phyloP scores from a whole-genome alignment of 495 filamentous ascomycete genomes.

The Aspergillus sclerotiicarbonarius region DNA sequence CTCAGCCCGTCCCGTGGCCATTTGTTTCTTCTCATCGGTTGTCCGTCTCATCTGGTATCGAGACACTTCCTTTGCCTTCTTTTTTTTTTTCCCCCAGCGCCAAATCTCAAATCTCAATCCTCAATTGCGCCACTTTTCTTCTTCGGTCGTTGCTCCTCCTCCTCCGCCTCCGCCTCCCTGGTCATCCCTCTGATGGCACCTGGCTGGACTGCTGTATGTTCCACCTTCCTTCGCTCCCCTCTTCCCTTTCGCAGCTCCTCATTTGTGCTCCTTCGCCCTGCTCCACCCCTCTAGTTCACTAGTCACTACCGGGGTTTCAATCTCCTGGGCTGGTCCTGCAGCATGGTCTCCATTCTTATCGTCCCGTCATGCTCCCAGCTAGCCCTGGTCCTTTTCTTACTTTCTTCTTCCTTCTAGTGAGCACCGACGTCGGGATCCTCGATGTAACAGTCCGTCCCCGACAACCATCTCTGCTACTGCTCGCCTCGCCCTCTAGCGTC shows the following conservation, averaged over 20 bases:
- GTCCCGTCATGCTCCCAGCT: slow-evolving; percentile 16
- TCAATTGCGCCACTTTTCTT: slow-evolving; percentile 2
- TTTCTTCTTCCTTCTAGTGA: slow-evolving; percentile 26
- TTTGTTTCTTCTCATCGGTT: slow-evolving; percentile 8
- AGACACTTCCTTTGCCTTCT: background rate
- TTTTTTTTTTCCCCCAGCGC: slow-evolving; percentile 2
- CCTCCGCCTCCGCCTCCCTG: slow-evolving; percentile 13
- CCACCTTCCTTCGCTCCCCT: slow-evolving; percentile 20
- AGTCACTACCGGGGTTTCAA: slow-evolving; percentile 18
- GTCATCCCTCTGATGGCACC: slow-evolving; percentile 35
- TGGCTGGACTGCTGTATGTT: slow-evolving; percentile 36
- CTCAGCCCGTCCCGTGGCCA: background rate
- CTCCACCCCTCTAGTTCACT: slow-evolving; percentile 22
- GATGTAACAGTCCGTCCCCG: slow-evolving; percentile 30
- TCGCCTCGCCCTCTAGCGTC: slow-evolving; percentile 3
- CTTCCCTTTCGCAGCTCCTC: slow-evolving; percentile 17
- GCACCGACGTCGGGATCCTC: slow-evolving; percentile 33
- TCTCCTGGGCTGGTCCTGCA: slow-evolving; percentile 20
- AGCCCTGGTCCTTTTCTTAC: slow-evolving; percentile 12
- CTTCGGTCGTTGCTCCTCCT: background rate
- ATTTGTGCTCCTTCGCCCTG: slow-evolving; percentile 23
- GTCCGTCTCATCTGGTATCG: slow-evolving; percentile 9
- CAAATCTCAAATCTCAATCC: background rate
- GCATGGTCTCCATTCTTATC: slow-evolving; percentile 19
- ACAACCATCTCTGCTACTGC: slow-evolving; percentile 15